Evolutionary conservation across 2,329 filamentous ascomycete genomes (phyloP), one percentile per base, ranked within the genome.

Genomic region (Aspergillus awamori): DNA sequence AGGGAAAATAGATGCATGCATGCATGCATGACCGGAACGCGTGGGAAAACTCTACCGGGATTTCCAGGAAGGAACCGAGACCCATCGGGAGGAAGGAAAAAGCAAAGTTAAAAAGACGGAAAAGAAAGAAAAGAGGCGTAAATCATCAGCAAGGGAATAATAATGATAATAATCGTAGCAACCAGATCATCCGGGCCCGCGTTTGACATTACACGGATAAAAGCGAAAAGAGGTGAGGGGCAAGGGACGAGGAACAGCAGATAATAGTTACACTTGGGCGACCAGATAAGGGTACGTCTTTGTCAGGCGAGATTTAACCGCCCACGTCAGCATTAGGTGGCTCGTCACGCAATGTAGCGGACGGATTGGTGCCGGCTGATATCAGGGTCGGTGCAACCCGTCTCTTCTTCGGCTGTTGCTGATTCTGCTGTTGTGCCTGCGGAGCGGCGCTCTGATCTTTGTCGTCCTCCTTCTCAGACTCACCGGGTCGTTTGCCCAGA

Each of bases 351-450:
- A 59, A 49, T 8, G 48, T 30, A 22, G 59, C 36, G 28, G 68
- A 62, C 8, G 64, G 30, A 22, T 67, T 63, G 15, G 63, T 69
- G 26, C 67, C 64, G 6, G 68, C 61, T 15, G 75, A 76, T n/a
- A 91, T 81, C 1, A 82, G 81, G 1, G 88, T 91, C 4, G 89
- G 89, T 4, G 89, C 89, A 68, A 92, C 87, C 53, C 89, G 82
- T 68, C 89, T 83, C 77, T 87, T 89, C 78, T 92, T 92, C 53
- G 53, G 53, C 5, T 86, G 81, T 69, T 86, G 80, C 17, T 36
- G 33, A 36, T 5, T 13, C 5, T 36, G 33, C 33, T 36, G 33
- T 13, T 74, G 77, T 20, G 53, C 59, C 7, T 70, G 63, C 6
- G 84, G 81, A 15, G 83, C 83, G 51, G 82, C 81, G 36, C 64